Evolutionary conservation across 257 asterid species (phyloP).

Genomic region (Solanum dulcamara): DNA sequence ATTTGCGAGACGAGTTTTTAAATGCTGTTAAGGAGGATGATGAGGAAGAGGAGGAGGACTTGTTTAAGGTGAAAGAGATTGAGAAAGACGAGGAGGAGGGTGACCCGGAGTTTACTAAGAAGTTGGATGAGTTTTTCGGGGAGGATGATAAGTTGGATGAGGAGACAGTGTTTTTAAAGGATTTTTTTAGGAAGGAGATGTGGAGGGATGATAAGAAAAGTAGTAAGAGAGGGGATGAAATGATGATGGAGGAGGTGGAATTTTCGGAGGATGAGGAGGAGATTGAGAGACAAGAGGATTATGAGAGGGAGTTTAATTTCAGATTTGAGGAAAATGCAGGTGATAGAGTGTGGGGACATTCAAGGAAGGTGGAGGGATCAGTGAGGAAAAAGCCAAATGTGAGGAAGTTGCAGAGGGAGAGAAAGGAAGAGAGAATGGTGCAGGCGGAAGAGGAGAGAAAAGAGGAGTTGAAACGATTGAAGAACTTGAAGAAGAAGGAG

Average conservation of each 20-base stretch:
- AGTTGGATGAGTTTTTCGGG: conserved; percentile 54
- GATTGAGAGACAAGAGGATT: conserved; percentile 72
- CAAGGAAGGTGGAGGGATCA: conserved; percentile 68
- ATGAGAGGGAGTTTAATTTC: conserved; percentile 60
- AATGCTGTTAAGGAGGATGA: conserved; percentile 26
- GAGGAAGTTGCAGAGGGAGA: conserved; percentile 70
- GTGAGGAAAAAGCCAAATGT: conserved; percentile 67
- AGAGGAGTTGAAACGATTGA: conserved; percentile 77
- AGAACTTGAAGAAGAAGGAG: conserved; percentile 80
- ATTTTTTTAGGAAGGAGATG: conserved; percentile 46
- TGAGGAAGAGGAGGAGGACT: conserved; percentile 34
- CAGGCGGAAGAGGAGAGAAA: conserved; percentile 55
- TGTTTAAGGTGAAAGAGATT: conserved; percentile 37
- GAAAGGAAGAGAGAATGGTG: conserved; percentile 68
- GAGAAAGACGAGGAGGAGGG: conserved; percentile 17
- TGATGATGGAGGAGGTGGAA: conserved; percentile 24
- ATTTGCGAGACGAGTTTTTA: conserved; percentile 34
- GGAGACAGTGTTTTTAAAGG: conserved; percentile 40
- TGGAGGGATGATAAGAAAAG: conserved; percentile 38
- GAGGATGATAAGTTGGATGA: conserved; percentile 60
- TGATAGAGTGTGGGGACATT: conserved; percentile 66
- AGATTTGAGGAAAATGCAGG: conserved; percentile 77
- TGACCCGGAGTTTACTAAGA: conserved; percentile 22
- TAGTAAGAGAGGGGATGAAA: not conserved
- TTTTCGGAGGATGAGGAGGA: conserved; percentile 63